Conservation (phyloP, 352 stramenopile species). For the Pythium myriotylum region DNA sequence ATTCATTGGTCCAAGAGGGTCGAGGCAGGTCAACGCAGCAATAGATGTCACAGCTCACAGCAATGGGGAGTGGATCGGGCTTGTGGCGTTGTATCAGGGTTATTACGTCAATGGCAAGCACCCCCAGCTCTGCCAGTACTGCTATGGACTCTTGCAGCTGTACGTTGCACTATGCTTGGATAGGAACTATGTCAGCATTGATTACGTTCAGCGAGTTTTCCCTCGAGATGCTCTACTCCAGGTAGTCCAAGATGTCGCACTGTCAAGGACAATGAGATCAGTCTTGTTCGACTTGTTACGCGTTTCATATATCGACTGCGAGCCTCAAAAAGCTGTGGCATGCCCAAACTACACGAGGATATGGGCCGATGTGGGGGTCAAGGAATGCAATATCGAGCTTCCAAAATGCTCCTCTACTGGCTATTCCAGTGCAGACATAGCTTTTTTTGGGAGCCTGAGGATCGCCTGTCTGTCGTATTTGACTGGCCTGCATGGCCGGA, state of each 20-base stretch:
- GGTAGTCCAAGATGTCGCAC: conserved; percentile 43
- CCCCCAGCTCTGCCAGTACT: conserved; percentile 60
- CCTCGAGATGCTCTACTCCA: conserved; percentile 53
- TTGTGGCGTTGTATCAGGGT: conserved; percentile 62
- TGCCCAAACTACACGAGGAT: conserved; percentile 73
- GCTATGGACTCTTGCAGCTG: conserved; percentile 68
- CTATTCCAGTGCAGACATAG: conserved; percentile 43
- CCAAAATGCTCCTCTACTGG: conserved; percentile 30
- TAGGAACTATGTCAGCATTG: conserved; percentile 78
- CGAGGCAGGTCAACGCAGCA: not conserved
- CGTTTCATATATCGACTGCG: conserved; percentile 70
- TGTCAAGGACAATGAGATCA: conserved; percentile 61
- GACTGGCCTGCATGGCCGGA: conserved; percentile 38
- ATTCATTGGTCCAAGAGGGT: conserved; percentile 1
- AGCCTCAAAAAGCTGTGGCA: conserved; percentile 58
- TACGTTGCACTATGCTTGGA: conserved; percentile 74
- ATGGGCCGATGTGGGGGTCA: conserved; percentile 56
- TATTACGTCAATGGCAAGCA: conserved; percentile 58
- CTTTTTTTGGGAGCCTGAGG: conserved; percentile 58
- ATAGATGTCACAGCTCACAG: not conserved
- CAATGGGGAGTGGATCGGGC: conserved; percentile 45
- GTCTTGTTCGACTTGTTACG: conserved; percentile 69
- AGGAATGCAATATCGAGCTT: conserved; percentile 29
- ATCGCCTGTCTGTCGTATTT: conserved; percentile 52
- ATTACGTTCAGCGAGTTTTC: conserved; percentile 67